A percentile compares a stretch with the other conserved stretches of the same genome.
Conservation (phyloP, 2,329 filamentous ascomycete genomes). For the Aschersonia sp. region DNA sequence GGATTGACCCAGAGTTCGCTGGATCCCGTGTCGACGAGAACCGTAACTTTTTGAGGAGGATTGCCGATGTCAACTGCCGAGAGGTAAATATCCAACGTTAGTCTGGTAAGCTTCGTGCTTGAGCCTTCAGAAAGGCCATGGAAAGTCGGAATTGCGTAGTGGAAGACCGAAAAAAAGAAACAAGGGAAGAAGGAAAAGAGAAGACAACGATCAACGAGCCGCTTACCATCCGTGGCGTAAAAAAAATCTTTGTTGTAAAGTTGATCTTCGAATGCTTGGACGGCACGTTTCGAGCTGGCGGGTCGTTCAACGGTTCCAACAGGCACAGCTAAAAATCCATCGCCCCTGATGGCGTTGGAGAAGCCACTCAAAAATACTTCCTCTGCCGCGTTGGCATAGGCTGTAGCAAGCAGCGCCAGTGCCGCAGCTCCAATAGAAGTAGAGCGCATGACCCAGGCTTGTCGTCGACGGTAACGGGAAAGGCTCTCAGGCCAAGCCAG, state of each 20-base stretch:
- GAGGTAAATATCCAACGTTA: neutral
- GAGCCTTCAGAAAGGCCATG: no score
- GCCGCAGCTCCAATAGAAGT: constrained; percentile 3
- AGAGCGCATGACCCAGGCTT: constrained; percentile 5
- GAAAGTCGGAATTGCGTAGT: no score
- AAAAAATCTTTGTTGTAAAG: constrained; percentile 23
- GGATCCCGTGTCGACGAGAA: constrained; percentile 36
- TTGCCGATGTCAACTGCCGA: constrained; percentile 26
- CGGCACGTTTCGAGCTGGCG: constrained; percentile 3
- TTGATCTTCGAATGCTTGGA: constrained; percentile 13
- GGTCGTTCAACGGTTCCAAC: constrained; percentile 16
- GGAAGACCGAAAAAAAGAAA: no score
- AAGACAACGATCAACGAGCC: no score
- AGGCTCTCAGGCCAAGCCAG: no score
- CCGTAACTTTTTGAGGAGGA: constrained; percentile 25
- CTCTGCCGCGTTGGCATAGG: constrained; percentile 2
- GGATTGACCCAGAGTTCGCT: constrained; percentile 42
- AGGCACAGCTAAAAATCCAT: constrained; percentile 22
- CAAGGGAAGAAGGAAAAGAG: no score
- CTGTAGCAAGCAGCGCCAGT: constrained; percentile 5
- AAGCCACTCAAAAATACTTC: constrained; percentile 6
- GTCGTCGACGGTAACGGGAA: neutral
- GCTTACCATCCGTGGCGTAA: constrained; percentile 22
- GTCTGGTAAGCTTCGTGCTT: neutral
- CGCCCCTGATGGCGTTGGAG: constrained; percentile 15